Percentiles rank a stretch among this genome's conserved stretches.
These are phyloP conservation scores for Bipolaris zeicola DNA, from an alignment of 2,329 filamentous ascomycete genomes.

Conservation along the genomic window DNA sequence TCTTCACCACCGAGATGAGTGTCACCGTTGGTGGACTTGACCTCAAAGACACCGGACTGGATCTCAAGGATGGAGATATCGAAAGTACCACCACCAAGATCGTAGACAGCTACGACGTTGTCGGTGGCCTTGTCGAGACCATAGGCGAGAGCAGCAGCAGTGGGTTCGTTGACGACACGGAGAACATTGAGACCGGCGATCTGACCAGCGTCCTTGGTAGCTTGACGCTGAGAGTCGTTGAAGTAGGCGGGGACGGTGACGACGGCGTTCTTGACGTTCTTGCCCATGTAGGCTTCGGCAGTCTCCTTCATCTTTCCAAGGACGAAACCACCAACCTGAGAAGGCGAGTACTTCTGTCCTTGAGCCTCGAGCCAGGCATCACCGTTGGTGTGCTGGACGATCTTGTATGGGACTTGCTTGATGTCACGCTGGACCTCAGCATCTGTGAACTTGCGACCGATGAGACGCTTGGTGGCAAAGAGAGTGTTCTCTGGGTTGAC, in stretches of 20 bases:
- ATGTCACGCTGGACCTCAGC: constrained; percentile 93
- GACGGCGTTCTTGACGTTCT: constrained; percentile 91
- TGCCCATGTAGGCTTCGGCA: constrained; percentile 88
- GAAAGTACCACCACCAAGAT: constrained; percentile 98
- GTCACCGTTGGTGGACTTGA: constrained; percentile 99
- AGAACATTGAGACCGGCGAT: constrained; percentile 96
- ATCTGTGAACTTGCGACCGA: constrained; percentile 96
- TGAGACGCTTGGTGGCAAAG: constrained; percentile 98
- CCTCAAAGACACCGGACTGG: constrained; percentile 96
- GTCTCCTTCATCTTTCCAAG: constrained; percentile 99
- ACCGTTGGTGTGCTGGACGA: constrained; percentile 94
- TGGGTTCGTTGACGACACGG: constrained; percentile 97
- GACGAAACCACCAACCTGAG: constrained; percentile 96
- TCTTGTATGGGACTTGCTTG: constrained; percentile 98
- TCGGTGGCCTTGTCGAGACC: constrained; percentile 94
- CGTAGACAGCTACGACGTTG: constrained; percentile 90
- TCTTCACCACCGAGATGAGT: constrained; percentile 98
- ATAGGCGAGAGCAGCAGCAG: constrained; percentile 92
- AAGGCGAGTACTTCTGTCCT: constrained; percentile 94
- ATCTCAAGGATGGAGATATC: constrained; percentile 99
- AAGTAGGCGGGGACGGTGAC: constrained; percentile 98
- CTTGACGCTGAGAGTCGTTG: constrained; percentile 97
- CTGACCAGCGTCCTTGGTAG: constrained; percentile 96
- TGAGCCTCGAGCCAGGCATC: constrained; percentile 95
- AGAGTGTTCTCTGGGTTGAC: constrained; percentile 99